These are phyloP conservation scores for Suillus lakei DNA, from an alignment of 768 basidiomycete genomes.

Conservation along the genomic window DNA sequence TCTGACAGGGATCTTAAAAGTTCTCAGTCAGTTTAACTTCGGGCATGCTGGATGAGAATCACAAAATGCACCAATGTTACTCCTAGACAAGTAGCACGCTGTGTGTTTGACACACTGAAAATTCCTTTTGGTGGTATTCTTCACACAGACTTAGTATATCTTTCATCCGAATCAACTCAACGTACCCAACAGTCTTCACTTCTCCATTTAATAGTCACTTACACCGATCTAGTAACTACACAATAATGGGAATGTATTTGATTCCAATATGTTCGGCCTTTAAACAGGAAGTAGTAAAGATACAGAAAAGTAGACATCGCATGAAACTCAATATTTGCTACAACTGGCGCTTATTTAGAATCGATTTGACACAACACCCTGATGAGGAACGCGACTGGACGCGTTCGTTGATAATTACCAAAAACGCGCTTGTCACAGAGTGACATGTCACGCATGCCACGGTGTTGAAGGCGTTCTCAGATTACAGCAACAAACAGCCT, in stretches of 20 bases:
- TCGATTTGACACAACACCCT: neutral
- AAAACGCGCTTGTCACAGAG: slow-evolving; percentile 41
- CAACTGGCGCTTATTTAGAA: neutral
- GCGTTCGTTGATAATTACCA: slow-evolving; percentile 29
- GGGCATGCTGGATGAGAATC: neutral
- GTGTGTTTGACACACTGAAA: neutral
- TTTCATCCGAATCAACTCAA: neutral
- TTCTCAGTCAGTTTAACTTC: neutral
- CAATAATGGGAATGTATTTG: neutral
- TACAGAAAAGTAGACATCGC: neutral
- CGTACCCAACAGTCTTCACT: neutral
- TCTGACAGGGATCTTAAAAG: neutral
- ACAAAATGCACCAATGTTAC: neutral
- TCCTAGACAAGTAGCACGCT: neutral
- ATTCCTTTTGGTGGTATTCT: neutral
- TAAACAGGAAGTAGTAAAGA: neutral
- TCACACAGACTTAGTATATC: neutral
- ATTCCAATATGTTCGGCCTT: neutral
- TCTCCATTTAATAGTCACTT: neutral
- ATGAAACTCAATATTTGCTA: neutral
- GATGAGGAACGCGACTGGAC: slow-evolving; percentile 21
- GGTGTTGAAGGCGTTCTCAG: slow-evolving; percentile 14
- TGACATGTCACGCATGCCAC: slow-evolving; percentile 32
- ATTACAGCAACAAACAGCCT: slow-evolving; percentile 6
- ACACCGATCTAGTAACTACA: neutral